Evolutionary conservation across 169 alveolate genomes (phyloP), one percentile per base, ranked within the genome.

Genomic region (Sarcocystis neurona): DNA sequence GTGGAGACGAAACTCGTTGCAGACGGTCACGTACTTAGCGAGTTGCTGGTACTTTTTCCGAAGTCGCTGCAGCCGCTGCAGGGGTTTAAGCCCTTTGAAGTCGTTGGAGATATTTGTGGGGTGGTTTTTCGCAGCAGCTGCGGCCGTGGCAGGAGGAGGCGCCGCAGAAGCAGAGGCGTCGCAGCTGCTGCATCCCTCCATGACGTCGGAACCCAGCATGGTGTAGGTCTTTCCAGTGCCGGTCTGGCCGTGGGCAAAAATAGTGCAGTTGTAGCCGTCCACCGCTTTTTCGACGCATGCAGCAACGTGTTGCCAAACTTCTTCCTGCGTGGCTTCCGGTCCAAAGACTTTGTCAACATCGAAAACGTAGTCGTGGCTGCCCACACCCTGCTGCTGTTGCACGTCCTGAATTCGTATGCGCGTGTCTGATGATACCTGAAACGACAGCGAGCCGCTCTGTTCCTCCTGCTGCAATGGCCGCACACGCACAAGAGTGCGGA

Each of bases 141-240:
- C n/a, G n/a, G n/a, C n/a, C n/a, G n/a, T n/a, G n/a, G n/a, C n/a
- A n/a, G n/a, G n/a, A n/a, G n/a, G n/a, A n/a, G n/a, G n/a, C n/a
- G n/a, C n/a, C n/a, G n/a, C n/a, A n/a, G n/a, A n/a, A n/a, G n/a
- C n/a, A n/a, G n/a, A n/a, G n/a, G n/a, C 75, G 47, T 89, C 92
- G 27, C 85, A 84, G 56, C 89, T 50, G 6, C 50, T 43, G 58
- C 92, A 80, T 47, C 79, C 86, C 48, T 88, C 94, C 90, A 93
- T 88, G 47, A 93, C 63, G 46, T 93, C 96, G 27, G 96, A 95
- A 30, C 96, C 96, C 58, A 93, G 91, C 94, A 93, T 93, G 32
- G 96, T 93, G 50, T 80, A 93, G 0, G 96, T 93, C 84, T 93
- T 93, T 10, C 96, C 96, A 20, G 96, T 93, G 43, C 96, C 96